phyloP scores from a whole-genome alignment of 1,139 yeast species.

The Pneumocystis jirovecii region DNA sequence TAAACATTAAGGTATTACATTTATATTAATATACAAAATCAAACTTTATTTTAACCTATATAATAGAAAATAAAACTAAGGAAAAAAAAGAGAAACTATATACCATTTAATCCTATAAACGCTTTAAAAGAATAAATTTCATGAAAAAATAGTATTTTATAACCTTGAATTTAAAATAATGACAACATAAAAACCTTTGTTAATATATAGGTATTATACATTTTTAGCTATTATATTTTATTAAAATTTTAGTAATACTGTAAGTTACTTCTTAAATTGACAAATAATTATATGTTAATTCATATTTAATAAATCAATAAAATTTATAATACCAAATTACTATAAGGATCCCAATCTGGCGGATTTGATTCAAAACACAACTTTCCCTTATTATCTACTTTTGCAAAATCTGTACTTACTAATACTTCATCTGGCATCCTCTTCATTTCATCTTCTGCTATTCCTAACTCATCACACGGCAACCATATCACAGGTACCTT shows the following conservation, averaged over 20 bases:
- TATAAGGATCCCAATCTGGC: not conserved
- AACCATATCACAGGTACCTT: slow-evolving; percentile 70
- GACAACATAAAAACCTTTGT: not conserved
- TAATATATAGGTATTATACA: not conserved
- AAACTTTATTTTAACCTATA: not conserved
- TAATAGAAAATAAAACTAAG: not conserved
- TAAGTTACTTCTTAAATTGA: not conserved
- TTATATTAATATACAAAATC: not conserved
- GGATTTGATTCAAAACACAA: not conserved
- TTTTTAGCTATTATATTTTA: not conserved
- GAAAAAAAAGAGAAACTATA: not conserved
- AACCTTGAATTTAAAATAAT: not conserved
- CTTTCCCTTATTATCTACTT: not conserved
- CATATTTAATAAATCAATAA: not conserved
- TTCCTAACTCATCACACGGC: slow-evolving; percentile 72
- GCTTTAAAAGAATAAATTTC: not conserved
- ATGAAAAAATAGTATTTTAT: not conserved
- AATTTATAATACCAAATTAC: not conserved
- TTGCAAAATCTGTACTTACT: not conserved
- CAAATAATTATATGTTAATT: not conserved
- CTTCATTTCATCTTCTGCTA: slow-evolving; percentile 45
- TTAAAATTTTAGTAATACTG: not conserved
- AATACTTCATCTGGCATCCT: not conserved
- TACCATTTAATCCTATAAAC: not conserved
- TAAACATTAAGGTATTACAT: not conserved